phyloP scores from a whole-genome alignment of 2,329 filamentous ascomycete genomes.

The Aschersonia sp. region DNA sequence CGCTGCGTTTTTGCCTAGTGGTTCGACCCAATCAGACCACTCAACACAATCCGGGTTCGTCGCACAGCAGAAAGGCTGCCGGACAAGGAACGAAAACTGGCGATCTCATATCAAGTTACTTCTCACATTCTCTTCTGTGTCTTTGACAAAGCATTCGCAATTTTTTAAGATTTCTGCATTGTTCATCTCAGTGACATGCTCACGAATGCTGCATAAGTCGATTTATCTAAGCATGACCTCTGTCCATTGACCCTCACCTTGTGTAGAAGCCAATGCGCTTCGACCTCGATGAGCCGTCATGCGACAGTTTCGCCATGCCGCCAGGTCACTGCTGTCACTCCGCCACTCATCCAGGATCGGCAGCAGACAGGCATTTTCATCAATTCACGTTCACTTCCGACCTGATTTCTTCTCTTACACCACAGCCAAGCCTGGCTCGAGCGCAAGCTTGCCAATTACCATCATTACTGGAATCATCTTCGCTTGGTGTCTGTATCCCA shows the following conservation, averaged over 20 bases:
- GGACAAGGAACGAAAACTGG: background rate
- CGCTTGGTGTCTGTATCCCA: conserved; percentile 29
- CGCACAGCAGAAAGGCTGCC: background rate
- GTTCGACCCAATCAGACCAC: background rate
- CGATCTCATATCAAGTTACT: background rate
- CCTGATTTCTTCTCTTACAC: conserved; percentile 2
- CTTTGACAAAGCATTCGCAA: no score
- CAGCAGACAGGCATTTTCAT: background rate
- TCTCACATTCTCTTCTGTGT: background rate
- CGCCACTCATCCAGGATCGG: background rate
- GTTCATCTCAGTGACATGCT: no score
- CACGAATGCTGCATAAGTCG: no score
- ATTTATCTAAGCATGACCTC: no score
- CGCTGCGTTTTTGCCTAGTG: background rate
- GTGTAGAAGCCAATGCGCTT: background rate
- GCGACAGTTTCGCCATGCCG: background rate
- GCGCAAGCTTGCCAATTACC: conserved; percentile 14
- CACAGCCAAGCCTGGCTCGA: background rate
- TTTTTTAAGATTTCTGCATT: no score
- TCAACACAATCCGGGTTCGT: background rate
- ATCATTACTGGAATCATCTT: conserved; percentile 22
- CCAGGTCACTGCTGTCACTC: background rate
- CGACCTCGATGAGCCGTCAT: background rate
- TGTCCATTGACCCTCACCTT: background rate
- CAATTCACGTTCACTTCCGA: background rate